Conservation (phyloP, 2,329 filamentous ascomycete genomes). For the Aspergillus sp. region DNA sequence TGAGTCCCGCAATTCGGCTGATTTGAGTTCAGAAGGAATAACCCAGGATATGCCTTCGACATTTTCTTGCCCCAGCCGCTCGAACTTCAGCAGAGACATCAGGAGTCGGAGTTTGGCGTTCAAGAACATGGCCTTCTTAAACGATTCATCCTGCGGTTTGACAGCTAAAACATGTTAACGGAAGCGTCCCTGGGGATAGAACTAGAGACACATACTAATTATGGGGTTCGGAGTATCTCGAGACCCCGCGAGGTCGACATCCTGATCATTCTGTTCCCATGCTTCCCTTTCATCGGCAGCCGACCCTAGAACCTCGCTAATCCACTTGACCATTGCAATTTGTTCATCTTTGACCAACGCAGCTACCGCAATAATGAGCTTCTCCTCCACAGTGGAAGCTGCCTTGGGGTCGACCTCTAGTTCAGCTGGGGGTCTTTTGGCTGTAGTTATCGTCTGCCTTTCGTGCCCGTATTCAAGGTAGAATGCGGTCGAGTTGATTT, state of each 20-base stretch:
- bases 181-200: no score
- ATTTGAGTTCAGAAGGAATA: constrained; percentile 65
- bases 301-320: constrained; percentile 68
- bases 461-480: constrained; percentile 91
- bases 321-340: constrained; percentile 74
- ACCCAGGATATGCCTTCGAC: constrained; percentile 76
- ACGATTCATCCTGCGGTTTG: constrained; percentile 63
- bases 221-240: constrained; percentile 26
- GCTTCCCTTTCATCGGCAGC: constrained; percentile 72
- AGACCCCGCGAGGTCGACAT: constrained; percentile 38
- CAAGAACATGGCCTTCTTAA: constrained; percentile 77
- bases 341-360: constrained; percentile 79
- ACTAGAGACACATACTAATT: constrained; percentile 46
- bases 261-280: constrained; percentile 70
- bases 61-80: constrained; percentile 66
- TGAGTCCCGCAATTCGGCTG: constrained; percentile 65
- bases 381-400: constrained; percentile 61
- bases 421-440: constrained; percentile 71
- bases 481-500: constrained; percentile 76
- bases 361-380: constrained; percentile 77
- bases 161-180: constrained; percentile 48
- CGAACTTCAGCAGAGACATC: constrained; percentile 72
- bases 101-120: constrained; percentile 85
- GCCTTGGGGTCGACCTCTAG: constrained; percentile 76
- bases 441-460: constrained; percentile 67